Base-by-base conservation (phyloP, 176 grass and related monocot species). In the Musa beccarii region DNA sequence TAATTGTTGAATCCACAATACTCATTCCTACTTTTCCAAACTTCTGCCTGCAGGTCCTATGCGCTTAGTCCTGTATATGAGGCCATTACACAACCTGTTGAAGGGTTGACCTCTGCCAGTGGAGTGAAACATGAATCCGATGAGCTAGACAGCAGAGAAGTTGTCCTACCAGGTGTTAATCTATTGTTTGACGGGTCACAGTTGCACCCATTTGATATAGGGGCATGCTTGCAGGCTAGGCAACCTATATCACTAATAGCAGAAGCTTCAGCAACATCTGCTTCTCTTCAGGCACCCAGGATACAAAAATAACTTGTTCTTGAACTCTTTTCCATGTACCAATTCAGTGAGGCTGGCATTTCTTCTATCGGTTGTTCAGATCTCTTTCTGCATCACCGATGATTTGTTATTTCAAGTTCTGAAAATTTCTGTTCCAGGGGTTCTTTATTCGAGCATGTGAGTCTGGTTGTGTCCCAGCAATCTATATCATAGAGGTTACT, bases 221-320 rank as follows among this genome's bases (percentile, higher is more conserved):
- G 75, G 78, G 90, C 83, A 78, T 99, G 90, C 78, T 89, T 99
- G 86, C 95, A 99, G 86, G 90, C 88, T 34, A 86, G 86, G 2
- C 95, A 94, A 81, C 95, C 95, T 66, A 59, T 94, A 59, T 85
- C 79, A 78, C 78, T 99, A 59, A 90, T 99, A 76, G 84, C 95
- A 16, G 95, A 99, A 76, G 90, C 95, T 59, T 91, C 95, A 65
- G 71, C 80, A 10, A 80, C 84, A 61, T 89, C 95, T 70, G 82
- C 88, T 9, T 76, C 61, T 63, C 11, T 87, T 51, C 81, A 83
- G 52, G 49, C 24, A 65, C 66, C 70, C 19, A 87, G 74, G 70
- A 49, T 54, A 54, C 80, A 80, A n/a, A 19, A n/a, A 51, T 51
- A 70, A 51, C 51, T 70, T 70, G 43, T 11, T 70, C 51, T 51